Percentiles rank a stretch among this genome's conserved stretches.
Conservation (phyloP, 1,284 basidiomycete species). For the Leccinum pachyderme region DNA sequence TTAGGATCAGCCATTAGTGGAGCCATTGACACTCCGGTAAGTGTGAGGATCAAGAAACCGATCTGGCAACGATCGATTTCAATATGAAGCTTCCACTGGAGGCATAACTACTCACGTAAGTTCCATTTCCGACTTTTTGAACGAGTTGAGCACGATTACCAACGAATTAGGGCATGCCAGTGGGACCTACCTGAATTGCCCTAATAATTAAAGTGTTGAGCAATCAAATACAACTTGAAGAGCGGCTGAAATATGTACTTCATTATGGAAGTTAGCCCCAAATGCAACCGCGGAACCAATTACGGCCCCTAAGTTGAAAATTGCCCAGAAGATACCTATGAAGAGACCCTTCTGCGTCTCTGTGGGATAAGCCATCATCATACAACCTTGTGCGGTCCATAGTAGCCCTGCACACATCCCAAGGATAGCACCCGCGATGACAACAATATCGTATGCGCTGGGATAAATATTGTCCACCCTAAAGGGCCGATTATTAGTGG, state of each 20-base stretch:
- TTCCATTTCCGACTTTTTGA: slow-evolving; percentile 51
- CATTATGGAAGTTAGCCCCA: slow-evolving; percentile 52
- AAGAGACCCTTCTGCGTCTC: slow-evolving; percentile 75
- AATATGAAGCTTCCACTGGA: not conserved
- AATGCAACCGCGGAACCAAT: slow-evolving; percentile 67
- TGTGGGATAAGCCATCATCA: slow-evolving; percentile 83
- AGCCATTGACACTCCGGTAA: slow-evolving; percentile 63
- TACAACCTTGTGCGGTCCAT: slow-evolving; percentile 75
- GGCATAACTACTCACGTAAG: slow-evolving; percentile 47
- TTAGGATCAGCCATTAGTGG: slow-evolving; percentile 66
- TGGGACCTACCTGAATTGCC: slow-evolving; percentile 23
- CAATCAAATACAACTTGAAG: not conserved
- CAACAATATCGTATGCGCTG: slow-evolving; percentile 60
- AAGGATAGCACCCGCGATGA: slow-evolving; percentile 76
- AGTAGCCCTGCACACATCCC: slow-evolving; percentile 81
- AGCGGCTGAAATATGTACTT: slow-evolving; percentile 31
- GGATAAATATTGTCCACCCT: slow-evolving; percentile 70
- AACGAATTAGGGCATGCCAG: not conserved
- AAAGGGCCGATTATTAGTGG: not conserved
- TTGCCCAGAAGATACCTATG: slow-evolving; percentile 76
- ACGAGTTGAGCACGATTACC: slow-evolving; percentile 7
- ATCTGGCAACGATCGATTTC: slow-evolving; percentile 44
- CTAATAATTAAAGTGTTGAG: slow-evolving; percentile 8
- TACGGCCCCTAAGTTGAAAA: slow-evolving; percentile 73
- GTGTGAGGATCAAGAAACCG: slow-evolving; percentile 68